Conservation (phyloP, 768 basidiomycete genomes). For the Kwoniella newhampshirensis region DNA sequence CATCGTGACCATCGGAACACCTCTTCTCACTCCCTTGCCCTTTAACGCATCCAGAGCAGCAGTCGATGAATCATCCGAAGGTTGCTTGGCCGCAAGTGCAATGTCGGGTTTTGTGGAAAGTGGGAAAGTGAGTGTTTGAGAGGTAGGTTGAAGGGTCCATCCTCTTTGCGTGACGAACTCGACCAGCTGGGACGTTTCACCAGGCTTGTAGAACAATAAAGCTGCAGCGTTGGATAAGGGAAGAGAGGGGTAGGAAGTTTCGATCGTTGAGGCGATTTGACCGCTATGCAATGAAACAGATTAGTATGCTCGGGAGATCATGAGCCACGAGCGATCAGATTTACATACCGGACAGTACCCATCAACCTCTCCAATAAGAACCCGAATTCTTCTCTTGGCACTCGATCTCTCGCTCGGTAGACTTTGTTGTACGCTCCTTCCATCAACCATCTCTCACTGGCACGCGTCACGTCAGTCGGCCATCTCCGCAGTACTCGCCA, state of each 20-base stretch:
- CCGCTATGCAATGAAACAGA: slow-evolving; percentile 64
- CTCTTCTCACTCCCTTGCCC: slow-evolving; percentile 29
- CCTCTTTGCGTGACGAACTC: slow-evolving; percentile 80
- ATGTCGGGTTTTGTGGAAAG: slow-evolving; percentile 40
- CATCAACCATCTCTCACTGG: slow-evolving; percentile 90
- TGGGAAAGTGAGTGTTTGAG: slow-evolving; percentile 71
- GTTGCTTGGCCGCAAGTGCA: slow-evolving; percentile 21
- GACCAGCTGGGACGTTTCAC: slow-evolving; percentile 62
- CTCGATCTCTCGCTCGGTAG: slow-evolving; percentile 89
- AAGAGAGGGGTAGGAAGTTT: slow-evolving; percentile 86
- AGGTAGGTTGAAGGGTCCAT: slow-evolving; percentile 65
- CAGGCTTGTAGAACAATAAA: slow-evolving; percentile 83
- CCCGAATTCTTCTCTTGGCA: slow-evolving; percentile 90
- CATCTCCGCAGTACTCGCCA: too few relatives aligned
- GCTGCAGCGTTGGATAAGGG: slow-evolving; percentile 87
- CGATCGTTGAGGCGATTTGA: slow-evolving; percentile 96
- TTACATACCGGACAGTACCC: slow-evolving; percentile 80
- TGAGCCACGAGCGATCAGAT: background rate
- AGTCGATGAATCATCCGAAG: slow-evolving; percentile 4
- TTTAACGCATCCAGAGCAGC: slow-evolving; percentile 17
- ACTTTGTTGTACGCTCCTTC: slow-evolving; percentile 98
- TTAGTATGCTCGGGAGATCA: background rate
- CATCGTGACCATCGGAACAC: slow-evolving; percentile 45
- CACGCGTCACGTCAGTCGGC: background rate
- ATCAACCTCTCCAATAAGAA: slow-evolving; percentile 90